phyloP scores from a whole-genome alignment of 1,284 basidiomycete genomes.

The Apiotrichum domesticum region DNA sequence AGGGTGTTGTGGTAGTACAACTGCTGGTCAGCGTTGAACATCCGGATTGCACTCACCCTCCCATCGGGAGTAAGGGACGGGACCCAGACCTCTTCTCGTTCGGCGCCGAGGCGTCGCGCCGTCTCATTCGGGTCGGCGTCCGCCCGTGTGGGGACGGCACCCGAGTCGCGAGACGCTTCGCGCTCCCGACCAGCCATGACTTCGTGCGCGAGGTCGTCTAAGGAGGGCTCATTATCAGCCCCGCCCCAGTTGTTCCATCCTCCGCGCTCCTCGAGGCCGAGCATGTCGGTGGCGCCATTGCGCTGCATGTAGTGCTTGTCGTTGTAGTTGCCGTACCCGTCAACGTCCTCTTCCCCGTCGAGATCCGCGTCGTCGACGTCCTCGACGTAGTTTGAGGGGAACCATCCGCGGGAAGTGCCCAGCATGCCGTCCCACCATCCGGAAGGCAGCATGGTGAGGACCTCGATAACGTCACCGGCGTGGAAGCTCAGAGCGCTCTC shows the following conservation, averaged over 20 bases:
- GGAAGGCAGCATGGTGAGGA: conserved; percentile 80
- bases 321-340: not conserved
- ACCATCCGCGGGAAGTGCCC: conserved; percentile 87
- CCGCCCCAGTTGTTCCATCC: conserved; percentile 23
- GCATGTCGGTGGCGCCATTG: conserved; percentile 17
- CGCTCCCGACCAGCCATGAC: conserved; percentile 23
- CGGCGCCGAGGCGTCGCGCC: not conserved
- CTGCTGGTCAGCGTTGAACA: conserved; percentile 47
- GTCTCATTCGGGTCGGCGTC: conserved; percentile 12
- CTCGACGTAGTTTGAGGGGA: conserved; percentile 91
- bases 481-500: conserved; percentile 80
- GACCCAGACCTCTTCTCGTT: conserved; percentile 44
- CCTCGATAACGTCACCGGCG: conserved; percentile 86
- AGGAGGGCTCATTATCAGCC: conserved; percentile 7
- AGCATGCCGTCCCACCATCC: conserved; percentile 99
- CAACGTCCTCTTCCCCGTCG: conserved; percentile 51
- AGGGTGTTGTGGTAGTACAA: conserved; percentile 90
- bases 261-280: conserved; percentile 24
- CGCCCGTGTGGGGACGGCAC: not conserved
- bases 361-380: conserved; percentile 73
- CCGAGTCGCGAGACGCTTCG: not conserved
- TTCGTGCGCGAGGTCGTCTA: conserved; percentile 36
- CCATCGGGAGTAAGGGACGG: conserved; percentile 46
- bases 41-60: conserved; percentile 35
- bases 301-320: conserved; percentile 3